Base-by-base conservation (phyloP, 805 yeast species). In the Helenozyma baotianmanensis region DNA sequence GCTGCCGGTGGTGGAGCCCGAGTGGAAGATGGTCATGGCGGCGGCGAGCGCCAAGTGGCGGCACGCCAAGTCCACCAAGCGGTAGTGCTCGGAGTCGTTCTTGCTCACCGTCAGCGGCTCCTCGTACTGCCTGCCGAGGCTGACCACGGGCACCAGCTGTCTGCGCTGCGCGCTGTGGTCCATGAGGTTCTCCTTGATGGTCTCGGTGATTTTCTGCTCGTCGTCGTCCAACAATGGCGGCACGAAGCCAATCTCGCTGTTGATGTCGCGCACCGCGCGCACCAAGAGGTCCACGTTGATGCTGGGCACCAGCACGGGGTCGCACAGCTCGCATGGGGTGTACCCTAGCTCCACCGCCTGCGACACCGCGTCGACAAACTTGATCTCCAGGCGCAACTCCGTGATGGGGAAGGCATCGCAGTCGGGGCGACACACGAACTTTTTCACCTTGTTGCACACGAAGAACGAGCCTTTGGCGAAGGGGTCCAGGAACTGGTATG, bases 1-100 rank as follows among this genome's bases (percentile, higher is more conserved):
- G 33, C 46, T 55, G 40, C 49, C 47, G 10, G 43, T 32, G 7
- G 45, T 48, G 12, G 36, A 30, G 3, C 43, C 24, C 14, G 42
- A 39, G 25, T 48, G 50, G 39, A 58, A 62, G 4, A 64, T 51
- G 29, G 56, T 58, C 23, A 65, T 56, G 8, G 78, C 82, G 2
- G 92, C 94, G 21, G 92, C 92, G 25, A 80, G 64, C 1, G 90
- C 88, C 49, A 84, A 79, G 55, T 83, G 89, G 34, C 90, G 76
- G 51, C 94, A 85, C 1, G 95, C 92, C 47, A 79, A 72, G 51
- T 78, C 83, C 14, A 81, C 85, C 28, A 81, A 68, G 39, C 79
- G 69, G 47, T 76, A 68, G 50, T 83, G 89, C 47, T 80, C 87
- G 28, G 76, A 64, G 51, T 80, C 85, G 53, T 76, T 76, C 47